Evolutionary conservation across 805 yeast genomes (phyloP).

Genomic region (Blastobotrys mokoenaii): DNA sequence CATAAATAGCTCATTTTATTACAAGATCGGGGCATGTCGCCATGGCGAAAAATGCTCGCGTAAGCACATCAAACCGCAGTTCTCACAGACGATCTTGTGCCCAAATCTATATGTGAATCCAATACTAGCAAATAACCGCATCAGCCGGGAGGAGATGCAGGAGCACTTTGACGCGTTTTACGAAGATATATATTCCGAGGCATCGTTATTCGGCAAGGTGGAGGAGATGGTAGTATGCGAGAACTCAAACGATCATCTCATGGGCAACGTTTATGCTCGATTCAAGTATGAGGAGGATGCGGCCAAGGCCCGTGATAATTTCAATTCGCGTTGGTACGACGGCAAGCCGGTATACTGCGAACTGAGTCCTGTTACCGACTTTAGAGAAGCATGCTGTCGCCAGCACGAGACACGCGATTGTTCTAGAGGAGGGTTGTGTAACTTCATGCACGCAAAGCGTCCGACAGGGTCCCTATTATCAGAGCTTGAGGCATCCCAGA

Average conservation of each 20-base stretch:
- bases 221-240: slow-evolving; percentile 68
- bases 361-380: slow-evolving; percentile 62
- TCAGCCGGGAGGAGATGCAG: slow-evolving; percentile 32
- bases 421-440: slow-evolving; percentile 75
- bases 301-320: slow-evolving; percentile 43
- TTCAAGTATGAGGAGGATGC: slow-evolving; percentile 54
- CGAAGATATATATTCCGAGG: slow-evolving; percentile 63
- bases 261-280: slow-evolving; percentile 76
- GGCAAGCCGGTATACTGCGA: slow-evolving; percentile 73
- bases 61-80: slow-evolving; percentile 52
- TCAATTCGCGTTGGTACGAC: slow-evolving; percentile 78
- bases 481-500: slow-evolving; percentile 37
- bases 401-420: slow-evolving; percentile 59
- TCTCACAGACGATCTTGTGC: slow-evolving; percentile 57
- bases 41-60: slow-evolving; percentile 86
- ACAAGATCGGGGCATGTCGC: slow-evolving; percentile 85
- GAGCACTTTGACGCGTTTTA: slow-evolving; percentile 52
- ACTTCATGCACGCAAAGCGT: slow-evolving; percentile 69
- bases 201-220: slow-evolving; percentile 43
- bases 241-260: slow-evolving; percentile 64
- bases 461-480: slow-evolving; percentile 40
- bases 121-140: slow-evolving; percentile 28
- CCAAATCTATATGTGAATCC: slow-evolving; percentile 61
- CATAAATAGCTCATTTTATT: slow-evolving; percentile 41
- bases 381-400: slow-evolving; percentile 67